These are phyloP conservation scores for Coniella lustricola DNA, from an alignment of 2,329 filamentous ascomycete species.

Conservation along the genomic window DNA sequence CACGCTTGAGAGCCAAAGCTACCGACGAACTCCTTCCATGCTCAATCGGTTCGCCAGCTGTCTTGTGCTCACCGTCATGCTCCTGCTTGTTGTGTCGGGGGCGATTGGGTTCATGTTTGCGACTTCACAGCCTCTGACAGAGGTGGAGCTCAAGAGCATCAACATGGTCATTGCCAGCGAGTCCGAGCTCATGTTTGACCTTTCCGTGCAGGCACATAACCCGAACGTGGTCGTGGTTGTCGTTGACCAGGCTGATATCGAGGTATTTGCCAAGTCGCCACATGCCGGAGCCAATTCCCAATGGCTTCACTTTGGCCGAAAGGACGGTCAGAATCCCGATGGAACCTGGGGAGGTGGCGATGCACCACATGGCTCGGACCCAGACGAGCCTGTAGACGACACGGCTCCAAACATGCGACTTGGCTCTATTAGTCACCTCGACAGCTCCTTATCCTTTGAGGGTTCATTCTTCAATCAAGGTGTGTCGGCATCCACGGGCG, in stretches of 20 bases:
- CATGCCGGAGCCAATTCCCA: constrained; percentile 65
- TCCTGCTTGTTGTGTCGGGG: constrained; percentile 75
- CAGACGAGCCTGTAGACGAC: constrained; percentile 51
- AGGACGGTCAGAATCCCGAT: constrained; percentile 46
- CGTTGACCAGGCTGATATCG: constrained; percentile 79
- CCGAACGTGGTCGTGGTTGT: constrained; percentile 87
- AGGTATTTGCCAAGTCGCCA: constrained; percentile 90
- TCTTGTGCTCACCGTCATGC: constrained; percentile 72
- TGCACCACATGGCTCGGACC: constrained; percentile 12
- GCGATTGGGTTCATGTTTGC: constrained; percentile 85
- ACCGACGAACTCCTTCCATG: constrained; percentile 55
- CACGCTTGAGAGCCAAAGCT: constrained; percentile 67
- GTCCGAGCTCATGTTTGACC: constrained; percentile 89
- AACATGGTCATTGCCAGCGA: constrained; percentile 88
- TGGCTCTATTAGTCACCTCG: constrained; percentile 80
- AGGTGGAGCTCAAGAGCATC: constrained; percentile 73
- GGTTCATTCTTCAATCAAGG: constrained; percentile 78
- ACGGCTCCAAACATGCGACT: constrained; percentile 78
- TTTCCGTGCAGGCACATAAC: constrained; percentile 82
- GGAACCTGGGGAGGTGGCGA: constrained; percentile 19
- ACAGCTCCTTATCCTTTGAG: constrained; percentile 83
- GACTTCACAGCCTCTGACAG: constrained; percentile 77
- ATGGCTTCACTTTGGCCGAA: constrained; percentile 24
- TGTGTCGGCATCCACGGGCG: constrained; percentile 66
- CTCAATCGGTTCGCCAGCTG: constrained; percentile 76